Conservation (phyloP, 73 alveolate genomes). For the Uronychia setigera region DNA sequence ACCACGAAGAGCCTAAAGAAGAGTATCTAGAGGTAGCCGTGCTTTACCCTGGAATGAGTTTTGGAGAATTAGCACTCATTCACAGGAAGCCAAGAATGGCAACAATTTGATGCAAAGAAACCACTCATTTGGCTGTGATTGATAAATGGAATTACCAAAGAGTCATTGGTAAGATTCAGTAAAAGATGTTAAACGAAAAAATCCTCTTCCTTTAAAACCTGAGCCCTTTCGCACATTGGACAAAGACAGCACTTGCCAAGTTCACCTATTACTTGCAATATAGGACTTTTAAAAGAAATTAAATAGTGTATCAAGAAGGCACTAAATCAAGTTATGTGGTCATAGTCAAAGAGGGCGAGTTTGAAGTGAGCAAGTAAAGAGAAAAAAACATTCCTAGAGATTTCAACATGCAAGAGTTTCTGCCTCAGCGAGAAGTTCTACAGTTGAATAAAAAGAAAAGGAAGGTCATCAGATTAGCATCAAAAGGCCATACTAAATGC, state of each 20-base stretch:
- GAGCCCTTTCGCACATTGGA: conserved; percentile 55
- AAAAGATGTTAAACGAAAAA: conserved; percentile 41
- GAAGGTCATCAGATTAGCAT: not conserved
- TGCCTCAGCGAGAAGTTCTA: not conserved
- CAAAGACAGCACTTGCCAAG: conserved; percentile 46
- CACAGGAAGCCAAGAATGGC: conserved; percentile 57
- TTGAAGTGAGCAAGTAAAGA: conserved; percentile 29
- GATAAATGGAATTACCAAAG: conserved; percentile 47
- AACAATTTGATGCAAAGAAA: conserved; percentile 40
- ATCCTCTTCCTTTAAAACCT: conserved; percentile 48
- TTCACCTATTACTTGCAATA: conserved; percentile 38
- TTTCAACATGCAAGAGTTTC: not conserved
- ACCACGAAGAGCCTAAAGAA: too few species aligned
- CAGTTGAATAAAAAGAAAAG: not conserved
- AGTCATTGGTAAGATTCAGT: conserved; percentile 42
- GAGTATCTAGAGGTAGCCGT: not conserved
- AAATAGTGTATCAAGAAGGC: conserved; percentile 64
- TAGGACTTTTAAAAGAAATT: conserved; percentile 30
- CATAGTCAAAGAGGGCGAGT: conserved; percentile 71
- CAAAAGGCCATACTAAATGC: not conserved
- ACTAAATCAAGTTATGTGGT: conserved; percentile 32
- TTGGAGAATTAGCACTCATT: conserved; percentile 71
- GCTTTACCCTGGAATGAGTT: conserved; percentile 35
- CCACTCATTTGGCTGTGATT: conserved; percentile 53
- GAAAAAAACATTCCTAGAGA: not conserved